Conservation (phyloP, 345 rosid species). For the Melastoma malabathricum region DNA sequence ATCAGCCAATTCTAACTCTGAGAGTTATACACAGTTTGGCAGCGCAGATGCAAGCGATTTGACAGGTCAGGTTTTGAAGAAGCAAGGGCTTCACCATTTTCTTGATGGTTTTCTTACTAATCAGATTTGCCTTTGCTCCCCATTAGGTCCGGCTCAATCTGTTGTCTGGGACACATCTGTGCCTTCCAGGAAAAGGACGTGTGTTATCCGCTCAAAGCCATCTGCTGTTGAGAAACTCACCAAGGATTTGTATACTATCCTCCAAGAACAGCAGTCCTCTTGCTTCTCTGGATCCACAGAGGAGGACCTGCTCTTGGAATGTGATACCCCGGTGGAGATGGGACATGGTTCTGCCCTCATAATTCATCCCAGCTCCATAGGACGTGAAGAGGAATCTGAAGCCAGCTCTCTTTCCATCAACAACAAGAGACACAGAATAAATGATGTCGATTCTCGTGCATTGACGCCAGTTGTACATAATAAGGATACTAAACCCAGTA, state of each 20-base stretch:
- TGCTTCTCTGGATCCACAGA: conserved; percentile 82
- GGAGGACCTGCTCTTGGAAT: conserved; percentile 87
- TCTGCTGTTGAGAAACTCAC: conserved; percentile 93
- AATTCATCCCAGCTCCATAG: conserved; percentile 63
- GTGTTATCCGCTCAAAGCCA: conserved; percentile 68
- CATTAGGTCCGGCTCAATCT: conserved; percentile 74
- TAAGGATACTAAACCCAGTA: conserved; percentile 18
- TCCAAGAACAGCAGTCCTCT: conserved; percentile 90
- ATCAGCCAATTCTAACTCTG: conserved; percentile 88
- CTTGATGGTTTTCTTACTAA: conserved; percentile 1
- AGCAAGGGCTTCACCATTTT: background rate
- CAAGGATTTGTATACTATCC: conserved; percentile 63
- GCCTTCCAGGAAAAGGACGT: conserved; percentile 86
- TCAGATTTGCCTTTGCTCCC: conserved; percentile 1
- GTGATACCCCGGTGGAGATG: conserved; percentile 83
- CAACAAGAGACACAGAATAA: conserved; percentile 37
- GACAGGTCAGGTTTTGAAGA: conserved; percentile 43
- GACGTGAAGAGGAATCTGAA: conserved; percentile 95
- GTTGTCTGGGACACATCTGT: conserved; percentile 76
- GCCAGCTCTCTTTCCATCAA: conserved; percentile 90
- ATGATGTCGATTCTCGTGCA: conserved; percentile 55
- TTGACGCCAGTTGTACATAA: conserved; percentile 28
- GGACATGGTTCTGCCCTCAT: conserved; percentile 94
- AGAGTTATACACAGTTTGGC: conserved; percentile 85
- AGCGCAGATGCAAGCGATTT: conserved; percentile 75